Evolutionary conservation across 2,329 filamentous ascomycete genomes (phyloP).

Genomic region (Claviceps sp.): DNA sequence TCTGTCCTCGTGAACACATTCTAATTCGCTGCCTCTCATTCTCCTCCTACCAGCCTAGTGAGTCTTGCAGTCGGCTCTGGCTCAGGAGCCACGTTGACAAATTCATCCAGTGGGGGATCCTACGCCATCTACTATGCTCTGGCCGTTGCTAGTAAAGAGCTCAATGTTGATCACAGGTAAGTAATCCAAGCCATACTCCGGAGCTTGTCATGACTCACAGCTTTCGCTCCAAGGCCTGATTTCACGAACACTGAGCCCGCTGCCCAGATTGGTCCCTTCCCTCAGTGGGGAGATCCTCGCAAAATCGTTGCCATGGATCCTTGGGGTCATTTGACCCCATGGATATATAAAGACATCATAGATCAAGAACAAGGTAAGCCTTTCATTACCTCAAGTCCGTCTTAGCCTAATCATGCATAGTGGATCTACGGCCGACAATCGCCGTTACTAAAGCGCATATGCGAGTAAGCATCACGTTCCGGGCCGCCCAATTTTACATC

Average conservation of each 20-base stretch:
- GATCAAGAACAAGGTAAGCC: constrained; percentile 53
- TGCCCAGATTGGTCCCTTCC: constrained; percentile 76
- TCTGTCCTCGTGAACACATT: neutral
- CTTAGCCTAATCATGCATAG: constrained; percentile 19
- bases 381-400: neutral
- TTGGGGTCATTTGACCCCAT: constrained; percentile 74
- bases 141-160: constrained; percentile 80
- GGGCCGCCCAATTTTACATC: neutral
- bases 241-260: constrained; percentile 76
- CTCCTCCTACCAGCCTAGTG: constrained; percentile 20
- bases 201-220: constrained; percentile 6
- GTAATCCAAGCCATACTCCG: neutral
- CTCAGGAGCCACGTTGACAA: neutral
- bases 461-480: constrained; percentile 38
- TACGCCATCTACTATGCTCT: constrained; percentile 94
- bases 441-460: constrained; percentile 88
- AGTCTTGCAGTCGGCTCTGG: constrained; percentile 5
- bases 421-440: constrained; percentile 82
- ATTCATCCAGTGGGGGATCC: constrained; percentile 52
- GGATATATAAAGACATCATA: constrained; percentile 69
- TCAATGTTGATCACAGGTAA: constrained; percentile 64
- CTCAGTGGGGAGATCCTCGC: constrained; percentile 75
- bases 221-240: constrained; percentile 30
- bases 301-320: constrained; percentile 99
- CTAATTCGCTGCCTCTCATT: neutral